Conservation (phyloP, 176 grass and related monocot species). For the Oryza punctata region DNA sequence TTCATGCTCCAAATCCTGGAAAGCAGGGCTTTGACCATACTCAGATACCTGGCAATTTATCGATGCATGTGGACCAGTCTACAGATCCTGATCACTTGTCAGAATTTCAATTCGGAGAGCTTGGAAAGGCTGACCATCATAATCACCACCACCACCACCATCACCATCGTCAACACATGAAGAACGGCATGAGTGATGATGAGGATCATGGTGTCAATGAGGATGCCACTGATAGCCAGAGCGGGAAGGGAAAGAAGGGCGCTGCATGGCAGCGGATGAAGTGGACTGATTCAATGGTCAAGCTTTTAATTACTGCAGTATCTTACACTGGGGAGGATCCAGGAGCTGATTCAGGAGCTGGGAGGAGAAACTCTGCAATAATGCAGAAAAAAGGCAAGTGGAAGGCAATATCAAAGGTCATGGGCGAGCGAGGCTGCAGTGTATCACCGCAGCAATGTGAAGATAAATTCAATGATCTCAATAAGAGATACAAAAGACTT, state of each 20-base stretch:
- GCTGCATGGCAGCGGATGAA: slow-evolving; percentile 64
- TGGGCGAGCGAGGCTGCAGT: slow-evolving; percentile 58
- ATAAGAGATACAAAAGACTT: slow-evolving; percentile 77
- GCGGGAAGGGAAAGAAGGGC: slow-evolving; percentile 53
- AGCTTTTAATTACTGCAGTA: slow-evolving; percentile 58
- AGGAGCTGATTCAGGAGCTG: slow-evolving; percentile 43
- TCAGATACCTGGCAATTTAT: slow-evolving; percentile 34
- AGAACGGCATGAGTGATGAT: slow-evolving; percentile 47
- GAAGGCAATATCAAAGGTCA: slow-evolving; percentile 66
- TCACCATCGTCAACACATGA: slow-evolving; percentile 17
- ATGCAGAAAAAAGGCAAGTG: slow-evolving; percentile 76
- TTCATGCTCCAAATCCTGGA: slow-evolving; percentile 26
- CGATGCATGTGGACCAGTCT: slow-evolving; percentile 39
- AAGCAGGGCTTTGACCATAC: slow-evolving; percentile 45
- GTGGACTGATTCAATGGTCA: slow-evolving; percentile 71
- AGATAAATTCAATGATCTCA: slow-evolving; percentile 82
- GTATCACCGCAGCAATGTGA: slow-evolving; percentile 75
- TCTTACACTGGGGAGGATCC: slow-evolving; percentile 56
- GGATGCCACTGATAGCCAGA: slow-evolving; percentile 49
- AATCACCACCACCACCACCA: slow-evolving; percentile 30
- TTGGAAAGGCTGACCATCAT: slow-evolving; percentile 46
- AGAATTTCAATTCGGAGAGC: slow-evolving; percentile 48
- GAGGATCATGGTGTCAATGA: slow-evolving; percentile 50
- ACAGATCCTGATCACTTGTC: slow-evolving; percentile 53
- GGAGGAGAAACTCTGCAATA: slow-evolving; percentile 46